Evolutionary conservation across 2,329 filamentous ascomycete genomes (phyloP).

Genomic region (Leptographium flavum): DNA sequence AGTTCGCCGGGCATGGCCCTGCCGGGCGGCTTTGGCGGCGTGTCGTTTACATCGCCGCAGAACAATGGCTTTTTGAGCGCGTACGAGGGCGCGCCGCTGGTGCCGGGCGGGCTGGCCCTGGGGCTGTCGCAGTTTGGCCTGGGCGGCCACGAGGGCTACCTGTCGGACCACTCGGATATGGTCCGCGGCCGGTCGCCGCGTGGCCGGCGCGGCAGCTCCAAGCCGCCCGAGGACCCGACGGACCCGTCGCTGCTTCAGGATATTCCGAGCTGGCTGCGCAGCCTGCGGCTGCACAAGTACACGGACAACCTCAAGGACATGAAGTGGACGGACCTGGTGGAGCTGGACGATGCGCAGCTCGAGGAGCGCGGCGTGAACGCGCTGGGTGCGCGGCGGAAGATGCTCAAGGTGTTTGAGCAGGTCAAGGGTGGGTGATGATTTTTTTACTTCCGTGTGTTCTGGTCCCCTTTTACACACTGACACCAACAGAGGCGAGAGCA

Average conservation of each 20-base stretch:
- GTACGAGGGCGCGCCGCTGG: conserved; percentile 61
- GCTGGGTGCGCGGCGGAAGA: conserved; percentile 86
- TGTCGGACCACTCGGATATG: conserved; percentile 90
- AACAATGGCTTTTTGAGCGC: conserved; percentile 89
- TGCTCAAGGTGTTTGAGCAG: conserved; percentile 98
- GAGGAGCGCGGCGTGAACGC: conserved; percentile 92
- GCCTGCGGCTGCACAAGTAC: conserved; percentile 92
- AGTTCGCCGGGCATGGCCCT: conserved; percentile 79
- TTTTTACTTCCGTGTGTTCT: neutral
- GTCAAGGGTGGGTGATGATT: conserved; percentile 50
- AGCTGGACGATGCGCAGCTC: conserved; percentile 82
- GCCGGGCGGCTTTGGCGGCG: conserved; percentile 48
- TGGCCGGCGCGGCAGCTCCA: conserved; percentile 84
- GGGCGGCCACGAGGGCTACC: conserved; percentile 64
- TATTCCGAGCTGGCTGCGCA: conserved; percentile 91
- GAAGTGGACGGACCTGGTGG: conserved; percentile 86
- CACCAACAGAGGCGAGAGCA: conserved; percentile 48
- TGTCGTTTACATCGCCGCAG: conserved; percentile 74
- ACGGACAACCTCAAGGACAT: conserved; percentile 96
- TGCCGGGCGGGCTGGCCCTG: conserved; percentile 38
- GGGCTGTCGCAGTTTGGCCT: conserved; percentile 60
- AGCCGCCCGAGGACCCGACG: conserved; percentile 94
- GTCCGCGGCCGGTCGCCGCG: conserved; percentile 80
- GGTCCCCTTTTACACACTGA: neutral
- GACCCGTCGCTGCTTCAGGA: conserved; percentile 83